Evolutionary conservation across 1,284 basidiomycete species (phyloP).

Genomic region (Pholiota adiposa): DNA sequence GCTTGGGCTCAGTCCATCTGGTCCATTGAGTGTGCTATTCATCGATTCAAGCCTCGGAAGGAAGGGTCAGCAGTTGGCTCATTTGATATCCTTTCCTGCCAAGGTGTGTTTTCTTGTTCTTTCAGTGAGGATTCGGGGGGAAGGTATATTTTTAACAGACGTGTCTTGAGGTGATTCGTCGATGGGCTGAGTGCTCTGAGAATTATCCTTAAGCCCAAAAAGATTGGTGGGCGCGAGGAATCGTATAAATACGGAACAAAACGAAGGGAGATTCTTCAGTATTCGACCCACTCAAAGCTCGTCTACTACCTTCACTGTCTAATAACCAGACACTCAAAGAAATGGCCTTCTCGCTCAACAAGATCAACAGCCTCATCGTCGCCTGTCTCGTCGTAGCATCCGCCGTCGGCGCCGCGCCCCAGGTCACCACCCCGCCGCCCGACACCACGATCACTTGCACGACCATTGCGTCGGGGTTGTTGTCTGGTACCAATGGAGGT

Average conservation of each 20-base stretch:
- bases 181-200: neutral
- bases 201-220: too few relatives aligned
- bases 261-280: neutral
- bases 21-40: too few relatives aligned
- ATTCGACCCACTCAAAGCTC: neutral
- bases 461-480: constrained; percentile 4
- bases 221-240: neutral
- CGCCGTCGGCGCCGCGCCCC: neutral
- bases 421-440: constrained; percentile 5
- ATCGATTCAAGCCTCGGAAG: neutral
- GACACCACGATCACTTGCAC: constrained; percentile 3
- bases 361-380: neutral
- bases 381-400: neutral
- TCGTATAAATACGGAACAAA: neutral
- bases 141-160: neutral
- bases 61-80: constrained; percentile 4
- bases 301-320: neutral
- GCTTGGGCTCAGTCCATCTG: neutral
- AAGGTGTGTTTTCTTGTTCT: constrained; percentile 1
- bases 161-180: neutral
- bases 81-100: neutral
- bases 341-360: neutral
- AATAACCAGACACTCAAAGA: neutral
- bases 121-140: neutral
- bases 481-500: constrained; percentile 10